Evolutionary conservation across 208 protist species (phyloP), one percentile per base, ranked within the genome.

Genomic region (Leishmania tarentolae): DNA sequence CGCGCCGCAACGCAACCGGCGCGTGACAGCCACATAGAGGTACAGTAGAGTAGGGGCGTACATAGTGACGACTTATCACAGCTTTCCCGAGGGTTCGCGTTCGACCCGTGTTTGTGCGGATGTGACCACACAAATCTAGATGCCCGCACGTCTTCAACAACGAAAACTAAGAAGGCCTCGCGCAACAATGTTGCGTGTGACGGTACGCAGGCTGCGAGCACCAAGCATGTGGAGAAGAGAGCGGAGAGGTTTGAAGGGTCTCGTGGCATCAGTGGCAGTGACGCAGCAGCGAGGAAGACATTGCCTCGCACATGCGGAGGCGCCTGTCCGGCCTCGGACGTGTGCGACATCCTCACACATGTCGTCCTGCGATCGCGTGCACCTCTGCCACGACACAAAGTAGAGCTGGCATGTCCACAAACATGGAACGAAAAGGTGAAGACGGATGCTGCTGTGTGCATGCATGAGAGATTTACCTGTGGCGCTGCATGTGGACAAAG

Each of bases 21-120:
- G 82, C 31, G 82, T 79, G 82, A 79, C 31, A 19, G 82, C 77
- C 70, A 79, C 77, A 52, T 47, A 76, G 42, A 79, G 68, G 66
- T 13, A 71, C 47, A 85, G 63, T 40, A 44, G 65, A 17, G 82
- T 75, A n/a, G n/a, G 63, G 31, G 73, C 61, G 37, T 79, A 31
- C 82, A 85, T 82, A 0, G 5, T 31, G 68, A 52, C 11, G 44
- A 5, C 9, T 17, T 61, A 42, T 8, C 24, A 75, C 24, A 21
- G 24, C 46, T 11, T 31, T 2, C 42, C 44, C 17, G 37, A 73
- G 28, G 44, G 6, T 24, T 52, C 31, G n/a, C 5, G 31, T 47
- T 13, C 42, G 21, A 73, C 42, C 1, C 7, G 19, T 9, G 17
- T n/a, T 11, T 65, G 57, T 42, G 28, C 40, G 19, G 19, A 40